Base-by-base conservation (phyloP, 2,329 filamentous ascomycete genomes). In the Ophiostoma sp. region DNA sequence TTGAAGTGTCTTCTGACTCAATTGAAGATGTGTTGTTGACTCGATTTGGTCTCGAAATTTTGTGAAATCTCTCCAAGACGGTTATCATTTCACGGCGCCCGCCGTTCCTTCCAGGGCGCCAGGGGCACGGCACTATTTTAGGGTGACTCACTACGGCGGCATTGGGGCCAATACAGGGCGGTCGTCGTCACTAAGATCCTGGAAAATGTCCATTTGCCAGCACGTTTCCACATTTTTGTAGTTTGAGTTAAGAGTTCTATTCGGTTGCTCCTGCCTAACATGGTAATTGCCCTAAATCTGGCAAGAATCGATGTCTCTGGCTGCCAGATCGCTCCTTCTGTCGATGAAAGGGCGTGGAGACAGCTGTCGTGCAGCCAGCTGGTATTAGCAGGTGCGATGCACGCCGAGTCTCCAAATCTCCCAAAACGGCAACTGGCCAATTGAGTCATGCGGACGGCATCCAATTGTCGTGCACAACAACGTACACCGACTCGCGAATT, bases 141-240 rank as follows among this genome's bases (percentile, higher is more conserved):
- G 59, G 9, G 59, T 64, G 59, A 64, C n/a, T 64, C 59, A 64
- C 36, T 64, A 42, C 33, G 59, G 59, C 59, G 33, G 31, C 36
- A 39, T n/a, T n/a, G n/a, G n/a, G 36, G 36, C 9, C 36, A 39
- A 39, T 39, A n/a, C n/a, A n/a, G n/a, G n/a, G n/a, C n/a, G n/a
- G n/a, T n/a, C n/a, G n/a, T n/a, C n/a, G n/a, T n/a, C n/a, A n/a
- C n/a, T n/a, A n/a, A 31, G 48, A 22, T 52, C n/a, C 50, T 55
- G 22, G 22, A 55, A 12, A 25, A 55, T 3, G 19, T 28, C 28
- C 33, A 28, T 9, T 59, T 8, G 15, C 9, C 6, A 9, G 59
- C 17, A 12, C 11, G 19, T 25, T 63, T 22, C 36, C 59, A 39
- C 31, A 42, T 36, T 63, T 63, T 22, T 39, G 33, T n/a, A n/a